A percentile compares a stretch with the other conserved stretches of the same genome.
Evolutionary conservation across 2,329 filamentous ascomycete species (phyloP).

Genomic region (Talaromyces sp.): DNA sequence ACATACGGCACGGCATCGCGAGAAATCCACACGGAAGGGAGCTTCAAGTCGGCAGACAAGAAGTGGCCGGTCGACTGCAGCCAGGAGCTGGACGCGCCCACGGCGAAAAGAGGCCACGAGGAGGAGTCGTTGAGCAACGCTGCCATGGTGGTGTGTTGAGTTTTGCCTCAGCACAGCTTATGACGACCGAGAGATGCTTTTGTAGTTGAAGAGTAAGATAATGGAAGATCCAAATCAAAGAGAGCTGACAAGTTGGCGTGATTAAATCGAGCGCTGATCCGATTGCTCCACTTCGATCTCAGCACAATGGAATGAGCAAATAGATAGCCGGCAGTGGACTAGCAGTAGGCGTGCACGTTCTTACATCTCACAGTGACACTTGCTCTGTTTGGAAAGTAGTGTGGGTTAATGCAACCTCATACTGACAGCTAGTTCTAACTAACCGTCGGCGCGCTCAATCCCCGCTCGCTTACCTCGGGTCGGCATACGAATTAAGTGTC

Average conservation of each 20-base stretch:
- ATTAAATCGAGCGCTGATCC: not conserved
- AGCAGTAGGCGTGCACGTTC: not conserved
- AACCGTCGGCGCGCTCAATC: not conserved
- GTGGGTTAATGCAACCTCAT: not conserved
- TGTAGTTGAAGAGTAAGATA: not conserved
- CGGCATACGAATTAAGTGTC: not conserved
- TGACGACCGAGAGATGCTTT: not conserved
- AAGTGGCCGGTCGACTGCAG: not conserved
- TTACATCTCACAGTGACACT: not conserved
- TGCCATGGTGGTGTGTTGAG: not conserved
- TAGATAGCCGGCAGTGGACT: not conserved
- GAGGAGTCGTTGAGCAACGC: not conserved
- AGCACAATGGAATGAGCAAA: not conserved
- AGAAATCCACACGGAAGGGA: not conserved
- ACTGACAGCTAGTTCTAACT: not conserved
- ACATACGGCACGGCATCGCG: not conserved
- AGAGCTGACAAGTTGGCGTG: not conserved
- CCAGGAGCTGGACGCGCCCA: not conserved
- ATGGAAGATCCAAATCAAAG: not conserved
- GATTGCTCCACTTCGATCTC: not conserved
- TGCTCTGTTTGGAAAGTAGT: not conserved
- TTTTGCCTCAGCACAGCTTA: not conserved
- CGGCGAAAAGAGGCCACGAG: not conserved
- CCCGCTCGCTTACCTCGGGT: not conserved
- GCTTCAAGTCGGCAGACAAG: not conserved